Evolutionary conservation across 495 filamentous ascomycete species (phyloP), one percentile per base, ranked within the genome.

Genomic region (Talaromyces borbonicus): DNA sequence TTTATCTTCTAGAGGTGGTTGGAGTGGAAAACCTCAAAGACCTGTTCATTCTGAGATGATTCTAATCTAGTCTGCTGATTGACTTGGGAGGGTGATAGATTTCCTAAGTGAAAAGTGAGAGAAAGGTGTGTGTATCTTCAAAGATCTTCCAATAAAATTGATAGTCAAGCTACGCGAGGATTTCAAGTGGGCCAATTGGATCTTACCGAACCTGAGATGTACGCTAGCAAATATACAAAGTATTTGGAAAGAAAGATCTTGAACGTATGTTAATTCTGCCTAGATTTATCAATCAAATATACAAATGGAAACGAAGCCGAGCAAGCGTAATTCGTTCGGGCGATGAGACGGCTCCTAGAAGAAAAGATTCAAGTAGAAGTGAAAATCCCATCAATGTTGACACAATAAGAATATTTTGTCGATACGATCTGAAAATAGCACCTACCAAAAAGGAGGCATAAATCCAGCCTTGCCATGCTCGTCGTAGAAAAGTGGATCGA

Each of bases 321-420:
- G 22, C 22, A 33, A 32, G n/a, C 41, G 41, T 30, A 20, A 41
- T 41, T 8, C 20, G 11, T 26, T 15, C 23, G 20, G 38, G 1
- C 12, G 29, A 46, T n/a, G n/a, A 25, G 5, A 32, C 33, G 15
- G 43, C 43, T 23, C 43, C 43, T 46, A 46, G 22, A 43, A 43
- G 29, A 44, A 44, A 18, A 47, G 29, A 14, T 14, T n/a, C 26
- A 35, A 35, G 31, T 15, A n/a, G 16, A 35, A 5, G 16, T 29
- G 26, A 29, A 29, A 29, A 29, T 6, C 26, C 6, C 38, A 41
- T 25, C 38, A 41, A 49, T 36, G 26, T 43, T 24, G 14, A 30
- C 31, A 49, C 26, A 38, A 7, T 41, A 27, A 43, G n/a, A 29
- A 25, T 31, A 5, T 7, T 25, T 8, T n/a, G 18, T 16, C 29